Evolutionary conservation across 768 basidiomycete genomes (phyloP).

Genomic region (Suillus ampliporus): DNA sequence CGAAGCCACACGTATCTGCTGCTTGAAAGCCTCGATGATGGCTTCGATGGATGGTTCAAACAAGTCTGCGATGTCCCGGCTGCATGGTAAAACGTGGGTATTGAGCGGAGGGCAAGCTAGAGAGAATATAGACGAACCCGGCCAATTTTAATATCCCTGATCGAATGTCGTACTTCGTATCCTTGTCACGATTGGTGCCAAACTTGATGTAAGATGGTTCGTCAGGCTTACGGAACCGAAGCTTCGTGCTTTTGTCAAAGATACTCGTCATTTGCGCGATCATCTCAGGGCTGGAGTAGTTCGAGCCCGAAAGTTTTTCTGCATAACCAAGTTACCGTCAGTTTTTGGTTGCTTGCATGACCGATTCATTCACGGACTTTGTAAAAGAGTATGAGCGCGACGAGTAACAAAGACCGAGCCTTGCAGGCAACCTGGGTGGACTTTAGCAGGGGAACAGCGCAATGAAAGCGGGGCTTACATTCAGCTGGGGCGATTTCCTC

Average conservation of each 20-base stretch:
- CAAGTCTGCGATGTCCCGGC: constrained; percentile 38
- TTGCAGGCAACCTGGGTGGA: constrained; percentile 39
- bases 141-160: constrained; percentile 42
- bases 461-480: constrained; percentile 23
- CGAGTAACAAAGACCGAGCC: constrained; percentile 44
- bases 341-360: background rate
- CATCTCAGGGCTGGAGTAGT: constrained; percentile 33
- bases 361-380: constrained; percentile 22
- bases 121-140: constrained; percentile 29
- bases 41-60: constrained; percentile 45
- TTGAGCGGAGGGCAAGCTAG: background rate
- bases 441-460: background rate
- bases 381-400: constrained; percentile 33
- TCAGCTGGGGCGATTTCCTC: constrained; percentile 42
- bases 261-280: constrained; percentile 36
- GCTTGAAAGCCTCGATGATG: constrained; percentile 35
- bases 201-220: constrained; percentile 47
- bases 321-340: background rate
- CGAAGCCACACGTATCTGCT: constrained; percentile 27
- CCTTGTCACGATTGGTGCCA: constrained; percentile 40
- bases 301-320: constrained; percentile 38
- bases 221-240: constrained; percentile 42
- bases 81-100: constrained; percentile 14
- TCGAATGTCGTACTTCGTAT: constrained; percentile 39
- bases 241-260: constrained; percentile 43